A percentile compares a stretch with the other conserved stretches of the same genome.
These are phyloP conservation scores for Vigna unguiculata DNA, from an alignment of 306 rosid genomes.

Conservation along the genomic window DNA sequence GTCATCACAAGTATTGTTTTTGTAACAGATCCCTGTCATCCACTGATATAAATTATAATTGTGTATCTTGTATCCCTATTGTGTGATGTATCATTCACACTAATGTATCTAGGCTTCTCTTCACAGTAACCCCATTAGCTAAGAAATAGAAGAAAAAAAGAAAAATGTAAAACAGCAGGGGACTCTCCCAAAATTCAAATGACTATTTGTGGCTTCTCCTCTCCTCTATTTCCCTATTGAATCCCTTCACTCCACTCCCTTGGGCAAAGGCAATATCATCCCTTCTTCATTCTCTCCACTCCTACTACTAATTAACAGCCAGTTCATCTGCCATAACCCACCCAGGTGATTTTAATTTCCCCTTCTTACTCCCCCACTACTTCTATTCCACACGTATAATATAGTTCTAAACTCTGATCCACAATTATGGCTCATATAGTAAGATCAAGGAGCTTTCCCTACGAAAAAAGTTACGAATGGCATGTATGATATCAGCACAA, in stretches of 20 bases:
- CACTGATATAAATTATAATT: background rate
- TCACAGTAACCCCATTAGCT: background rate
- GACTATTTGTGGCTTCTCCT: too few relatives aligned
- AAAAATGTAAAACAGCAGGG: background rate
- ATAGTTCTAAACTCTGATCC: too few relatives aligned
- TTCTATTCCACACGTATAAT: background rate
- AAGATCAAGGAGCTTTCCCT: too few relatives aligned
- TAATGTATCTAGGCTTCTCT: background rate
- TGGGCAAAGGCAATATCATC: background rate
- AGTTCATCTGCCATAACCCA: background rate
- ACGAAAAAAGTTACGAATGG: too few relatives aligned
- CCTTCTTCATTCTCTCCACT: background rate
- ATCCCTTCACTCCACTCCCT: background rate
- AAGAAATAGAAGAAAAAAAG: background rate
- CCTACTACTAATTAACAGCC: background rate
- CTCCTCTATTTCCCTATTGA: too few relatives aligned
- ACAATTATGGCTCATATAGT: too few relatives aligned
- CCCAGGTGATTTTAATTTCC: too few relatives aligned
- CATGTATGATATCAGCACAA: too few relatives aligned
- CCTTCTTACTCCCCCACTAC: background rate
- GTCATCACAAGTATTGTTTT: background rate
- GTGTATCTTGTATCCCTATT: background rate
- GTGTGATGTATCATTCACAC: background rate
- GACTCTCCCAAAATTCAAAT: too few relatives aligned
- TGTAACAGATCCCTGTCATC: background rate